Percentiles rank a stretch among this genome's conserved stretches.
phyloP scores from a whole-genome alignment of 306 rosid species.

The Acacia confusa region DNA sequence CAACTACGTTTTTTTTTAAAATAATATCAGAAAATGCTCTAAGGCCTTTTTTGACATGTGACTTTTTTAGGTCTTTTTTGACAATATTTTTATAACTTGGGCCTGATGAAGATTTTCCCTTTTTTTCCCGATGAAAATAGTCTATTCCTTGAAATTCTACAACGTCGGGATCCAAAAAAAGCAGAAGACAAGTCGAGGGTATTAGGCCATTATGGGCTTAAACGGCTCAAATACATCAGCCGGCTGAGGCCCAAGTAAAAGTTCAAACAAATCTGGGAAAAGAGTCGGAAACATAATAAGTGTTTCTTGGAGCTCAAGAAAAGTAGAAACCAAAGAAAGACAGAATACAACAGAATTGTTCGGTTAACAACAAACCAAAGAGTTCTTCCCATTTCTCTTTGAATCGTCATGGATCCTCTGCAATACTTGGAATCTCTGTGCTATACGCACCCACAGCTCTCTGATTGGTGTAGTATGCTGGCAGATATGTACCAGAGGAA shows the following conservation, averaged over 20 bases:
- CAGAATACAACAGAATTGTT: not conserved
- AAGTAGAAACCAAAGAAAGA: not conserved
- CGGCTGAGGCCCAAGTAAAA: not conserved
- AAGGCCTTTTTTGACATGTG: too few species aligned
- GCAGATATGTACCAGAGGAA: conserved; percentile 99
- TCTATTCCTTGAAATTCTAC: too few species aligned
- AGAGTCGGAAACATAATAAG: not conserved
- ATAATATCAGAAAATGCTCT: too few species aligned
- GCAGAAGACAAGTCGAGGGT: too few species aligned
- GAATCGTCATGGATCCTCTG: conserved; percentile 79
- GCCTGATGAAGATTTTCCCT: too few species aligned
- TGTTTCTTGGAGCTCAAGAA: not conserved
- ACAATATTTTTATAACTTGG: too few species aligned
- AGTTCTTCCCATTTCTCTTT: not conserved
- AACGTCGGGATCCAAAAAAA: too few species aligned
- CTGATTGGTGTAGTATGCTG: conserved; percentile 83
- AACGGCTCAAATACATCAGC: not conserved
- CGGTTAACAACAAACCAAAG: not conserved
- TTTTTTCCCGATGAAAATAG: too few species aligned
- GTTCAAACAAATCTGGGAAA: not conserved
- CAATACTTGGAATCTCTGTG: conserved; percentile 88
- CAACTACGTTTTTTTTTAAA: too few species aligned
- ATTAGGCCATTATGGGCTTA: not conserved
- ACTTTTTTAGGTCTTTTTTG: too few species aligned
- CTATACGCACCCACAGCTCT: conserved; percentile 79